Evolutionary conservation across 139 green algal genomes (phyloP).

Genomic region (Nannochloris sp.): DNA sequence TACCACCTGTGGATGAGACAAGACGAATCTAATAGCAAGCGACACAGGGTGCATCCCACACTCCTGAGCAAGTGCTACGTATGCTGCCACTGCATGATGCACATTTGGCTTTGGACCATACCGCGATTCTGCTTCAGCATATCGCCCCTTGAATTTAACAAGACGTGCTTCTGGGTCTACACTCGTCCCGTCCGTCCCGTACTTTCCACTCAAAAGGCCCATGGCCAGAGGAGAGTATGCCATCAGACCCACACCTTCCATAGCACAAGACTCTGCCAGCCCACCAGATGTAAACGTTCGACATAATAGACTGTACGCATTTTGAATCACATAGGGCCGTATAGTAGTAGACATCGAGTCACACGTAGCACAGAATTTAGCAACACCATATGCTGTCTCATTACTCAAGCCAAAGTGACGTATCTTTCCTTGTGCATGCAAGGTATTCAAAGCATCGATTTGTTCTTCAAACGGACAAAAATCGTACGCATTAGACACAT

Average conservation of each 20-base stretch:
- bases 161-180: slow-evolving; percentile 33
- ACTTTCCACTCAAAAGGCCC: slow-evolving; percentile 84
- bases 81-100: slow-evolving; percentile 40
- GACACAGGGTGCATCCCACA: slow-evolving; percentile 43
- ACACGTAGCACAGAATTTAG: slow-evolving; percentile 24
- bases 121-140: slow-evolving; percentile 69
- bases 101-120: slow-evolving; percentile 68
- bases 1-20: slow-evolving; percentile 46
- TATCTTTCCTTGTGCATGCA: slow-evolving; percentile 46
- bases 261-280: slow-evolving; percentile 66
- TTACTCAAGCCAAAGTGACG: slow-evolving; percentile 74
- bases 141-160: slow-evolving; percentile 66
- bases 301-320: slow-evolving; percentile 58
- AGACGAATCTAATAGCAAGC: slow-evolving; percentile 60
- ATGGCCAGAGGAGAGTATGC: slow-evolving; percentile 87
- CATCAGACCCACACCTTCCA: slow-evolving; percentile 59
- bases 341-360: background rate
- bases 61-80: slow-evolving; percentile 46
- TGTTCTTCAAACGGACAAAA: slow-evolving; percentile 64
- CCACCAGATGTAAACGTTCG: slow-evolving; percentile 62
- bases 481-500: slow-evolving; percentile 36
- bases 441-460: slow-evolving; percentile 45
- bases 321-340: slow-evolving; percentile 38
- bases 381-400: slow-evolving; percentile 79
- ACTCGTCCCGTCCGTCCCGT: slow-evolving; percentile 22